A percentile compares a stretch with the other conserved stretches of the same genome.
Conservation (phyloP, 2,329 filamentous ascomycete genomes). For the Ophiostoma novo-ulmi region DNA sequence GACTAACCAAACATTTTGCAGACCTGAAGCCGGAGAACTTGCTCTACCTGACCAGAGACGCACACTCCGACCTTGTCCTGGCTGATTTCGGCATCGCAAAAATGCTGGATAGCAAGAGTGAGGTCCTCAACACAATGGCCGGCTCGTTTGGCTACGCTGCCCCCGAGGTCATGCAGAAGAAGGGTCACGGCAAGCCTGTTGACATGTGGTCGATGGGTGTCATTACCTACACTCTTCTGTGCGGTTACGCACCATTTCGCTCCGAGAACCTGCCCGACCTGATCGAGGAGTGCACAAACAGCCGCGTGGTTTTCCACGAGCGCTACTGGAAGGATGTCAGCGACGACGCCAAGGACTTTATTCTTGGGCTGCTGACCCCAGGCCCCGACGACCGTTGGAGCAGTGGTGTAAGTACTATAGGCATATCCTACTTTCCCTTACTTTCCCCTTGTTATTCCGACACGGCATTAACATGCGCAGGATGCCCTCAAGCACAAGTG, state of each 20-base stretch:
- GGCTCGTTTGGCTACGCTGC: slow-evolving; percentile 97
- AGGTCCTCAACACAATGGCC: slow-evolving; percentile 95
- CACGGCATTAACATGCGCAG: slow-evolving; percentile 36
- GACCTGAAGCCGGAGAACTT: slow-evolving; percentile 98
- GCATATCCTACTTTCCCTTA: not conserved
- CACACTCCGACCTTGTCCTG: slow-evolving; percentile 79
- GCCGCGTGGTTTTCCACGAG: slow-evolving; percentile 88
- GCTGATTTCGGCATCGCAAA: slow-evolving; percentile 99
- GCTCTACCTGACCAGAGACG: slow-evolving; percentile 75
- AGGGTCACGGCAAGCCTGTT: slow-evolving; percentile 94
- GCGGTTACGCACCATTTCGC: slow-evolving; percentile 96
- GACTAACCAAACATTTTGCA: slow-evolving; percentile 35
- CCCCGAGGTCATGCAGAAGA: slow-evolving; percentile 96
- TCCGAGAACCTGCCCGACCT: slow-evolving; percentile 89
- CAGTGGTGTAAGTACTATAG: slow-evolving; percentile 54
- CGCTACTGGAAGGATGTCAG: slow-evolving; percentile 98
- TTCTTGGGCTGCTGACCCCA: slow-evolving; percentile 72
- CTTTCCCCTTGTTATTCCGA: not conserved
- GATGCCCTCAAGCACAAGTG: slow-evolving; percentile 77
- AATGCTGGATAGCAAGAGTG: slow-evolving; percentile 85
- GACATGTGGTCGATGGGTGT: slow-evolving; percentile 99
- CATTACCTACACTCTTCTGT: slow-evolving; percentile 96
- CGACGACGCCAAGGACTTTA: slow-evolving; percentile 91
- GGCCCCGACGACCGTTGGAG: slow-evolving; percentile 70
- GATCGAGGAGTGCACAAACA: slow-evolving; percentile 86